phyloP scores from a whole-genome alignment of 306 rosid species.

The Vachellia collinsii region DNA sequence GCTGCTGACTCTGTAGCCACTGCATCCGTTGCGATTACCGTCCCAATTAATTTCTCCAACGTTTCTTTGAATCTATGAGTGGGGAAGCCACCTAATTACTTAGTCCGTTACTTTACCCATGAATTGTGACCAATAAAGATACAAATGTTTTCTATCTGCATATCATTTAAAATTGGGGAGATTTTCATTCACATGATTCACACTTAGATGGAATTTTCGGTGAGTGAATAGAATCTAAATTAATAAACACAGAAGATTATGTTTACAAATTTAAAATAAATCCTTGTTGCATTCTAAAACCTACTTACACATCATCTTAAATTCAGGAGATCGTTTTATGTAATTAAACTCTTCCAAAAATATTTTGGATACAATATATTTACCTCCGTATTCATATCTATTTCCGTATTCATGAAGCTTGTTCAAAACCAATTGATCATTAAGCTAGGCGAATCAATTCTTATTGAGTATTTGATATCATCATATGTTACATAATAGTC shows the following conservation, averaged over 20 bases:
- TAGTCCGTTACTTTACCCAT: not conserved
- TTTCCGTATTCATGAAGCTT: no score
- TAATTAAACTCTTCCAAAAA: no score
- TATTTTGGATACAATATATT: not conserved
- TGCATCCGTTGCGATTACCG: not conserved
- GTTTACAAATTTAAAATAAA: no score
- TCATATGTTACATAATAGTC: no score
- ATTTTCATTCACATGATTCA: not conserved
- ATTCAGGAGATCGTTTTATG: not conserved
- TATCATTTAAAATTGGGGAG: not conserved
- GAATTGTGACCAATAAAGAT: not conserved
- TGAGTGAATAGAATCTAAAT: no score
- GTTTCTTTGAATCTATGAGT: not conserved
- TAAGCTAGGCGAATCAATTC: no score
- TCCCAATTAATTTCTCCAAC: not conserved
- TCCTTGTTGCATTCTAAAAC: no score
- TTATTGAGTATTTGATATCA: no score
- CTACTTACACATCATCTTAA: not conserved
- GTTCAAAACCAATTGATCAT: not conserved
- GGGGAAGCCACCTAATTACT: not conserved
- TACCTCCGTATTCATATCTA: no score
- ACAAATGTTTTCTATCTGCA: not conserved
- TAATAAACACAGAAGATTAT: no score
- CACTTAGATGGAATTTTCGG: no score
- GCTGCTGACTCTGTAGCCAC: not conserved